Conservation (phyloP, 2,329 filamentous ascomycete genomes). For the Lomentospora prolificans region DNA sequence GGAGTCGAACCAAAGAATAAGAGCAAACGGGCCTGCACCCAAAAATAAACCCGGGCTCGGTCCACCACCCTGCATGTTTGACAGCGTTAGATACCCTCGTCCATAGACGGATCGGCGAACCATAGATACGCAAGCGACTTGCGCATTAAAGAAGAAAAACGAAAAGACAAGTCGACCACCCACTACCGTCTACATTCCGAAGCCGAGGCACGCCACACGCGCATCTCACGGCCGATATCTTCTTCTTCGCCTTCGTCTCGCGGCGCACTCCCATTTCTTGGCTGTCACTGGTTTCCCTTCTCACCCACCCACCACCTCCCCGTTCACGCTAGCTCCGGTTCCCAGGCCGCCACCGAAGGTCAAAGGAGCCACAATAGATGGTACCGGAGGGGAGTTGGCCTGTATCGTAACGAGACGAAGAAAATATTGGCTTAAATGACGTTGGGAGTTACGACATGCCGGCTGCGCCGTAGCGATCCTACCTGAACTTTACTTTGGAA, state of each 20-base stretch:
- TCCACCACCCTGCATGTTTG: not conserved
- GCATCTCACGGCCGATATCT: not conserved
- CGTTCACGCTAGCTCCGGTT: no score
- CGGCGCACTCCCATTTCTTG: no score
- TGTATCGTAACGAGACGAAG: not conserved
- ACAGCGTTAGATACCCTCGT: not conserved
- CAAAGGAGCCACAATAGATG: no score
- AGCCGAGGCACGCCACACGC: not conserved
- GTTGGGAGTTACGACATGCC: not conserved
- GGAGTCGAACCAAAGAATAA: not conserved
- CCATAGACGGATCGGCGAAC: not conserved
- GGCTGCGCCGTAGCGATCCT: not conserved
- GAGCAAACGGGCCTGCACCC: not conserved
- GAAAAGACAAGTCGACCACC: no score
- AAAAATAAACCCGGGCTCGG: not conserved
- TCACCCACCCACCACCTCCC: not conserved
- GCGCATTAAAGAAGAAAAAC: not conserved
- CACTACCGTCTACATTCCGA: no score
- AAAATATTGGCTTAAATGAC: conserved; percentile 1
- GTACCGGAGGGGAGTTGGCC: not conserved
- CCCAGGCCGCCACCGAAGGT: no score
- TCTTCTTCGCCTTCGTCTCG: not conserved
- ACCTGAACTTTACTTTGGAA: not conserved
- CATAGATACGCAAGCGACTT: not conserved
- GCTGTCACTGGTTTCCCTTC: no score